Evolutionary conservation across 1,284 basidiomycete species (phyloP), one percentile per base, ranked within the genome.

Genomic region (Kwoniella shivajii): DNA sequence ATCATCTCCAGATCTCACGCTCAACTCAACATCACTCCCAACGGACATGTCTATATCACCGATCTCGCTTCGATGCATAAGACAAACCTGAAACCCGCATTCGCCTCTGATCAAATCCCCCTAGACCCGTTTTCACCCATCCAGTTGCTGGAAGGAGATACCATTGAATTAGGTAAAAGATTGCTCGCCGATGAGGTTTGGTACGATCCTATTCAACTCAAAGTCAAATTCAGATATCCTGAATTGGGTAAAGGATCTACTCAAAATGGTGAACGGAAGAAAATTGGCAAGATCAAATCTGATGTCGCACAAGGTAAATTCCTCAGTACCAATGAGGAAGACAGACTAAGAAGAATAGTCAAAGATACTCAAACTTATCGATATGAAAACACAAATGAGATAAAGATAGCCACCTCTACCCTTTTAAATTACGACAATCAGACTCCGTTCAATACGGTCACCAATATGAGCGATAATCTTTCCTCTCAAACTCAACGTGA

Each of bases 61-160:
- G 73, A 75, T 55, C 61, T 72, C 6, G 46, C 38, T 0, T 71
- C 69, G 14, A 43, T 66, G 26, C 73, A 75, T 45, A 67, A 69
- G 11, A 70, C 70, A 4, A 38, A 22, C 18, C 52, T 72, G 30
- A 14, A 24, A 11, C 33, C 44, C 5, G 16, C 31, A 36, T 20
- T 16, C 9, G 9, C n/a, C 37, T 18, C 42, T 5, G n/a, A 11
- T 41, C 36, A 30, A 20, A 46, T 52, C 49, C 9, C 30, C 2
- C 45, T 54, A 20, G 53, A 38, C n/a, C 13, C 53, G 2, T 31
- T 52, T 30, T 29, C 48, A 7, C 66, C 67, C 6, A 33, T 63
- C 18, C 62, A 61, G 36, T 51, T 72, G 1, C 26, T 53, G 7
- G 43, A 74, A 18, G 54, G 57, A 18, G 69, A 72, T 50, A 36